phyloP scores from a whole-genome alignment of 1,284 basidiomycete species.

The Austropuccinia psidii region DNA sequence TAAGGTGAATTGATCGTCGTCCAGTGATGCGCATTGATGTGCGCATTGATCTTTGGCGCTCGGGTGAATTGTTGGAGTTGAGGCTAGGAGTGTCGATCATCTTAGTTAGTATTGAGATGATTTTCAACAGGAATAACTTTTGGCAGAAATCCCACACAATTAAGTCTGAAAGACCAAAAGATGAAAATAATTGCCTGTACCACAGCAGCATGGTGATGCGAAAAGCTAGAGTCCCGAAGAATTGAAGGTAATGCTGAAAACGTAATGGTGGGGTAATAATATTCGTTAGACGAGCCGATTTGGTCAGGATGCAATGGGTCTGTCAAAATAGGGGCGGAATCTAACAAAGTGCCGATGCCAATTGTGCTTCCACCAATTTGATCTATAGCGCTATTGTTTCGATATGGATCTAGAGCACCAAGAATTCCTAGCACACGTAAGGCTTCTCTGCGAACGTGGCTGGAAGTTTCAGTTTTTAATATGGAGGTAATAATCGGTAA shows the following conservation, averaged over 20 bases:
- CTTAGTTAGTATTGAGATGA: too few species aligned
- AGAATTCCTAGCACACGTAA: constrained; percentile 91
- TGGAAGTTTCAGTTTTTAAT: constrained; percentile 67
- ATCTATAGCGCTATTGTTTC: constrained; percentile 63
- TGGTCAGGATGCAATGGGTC: constrained; percentile 56
- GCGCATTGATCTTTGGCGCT: too few species aligned
- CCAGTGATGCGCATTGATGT: too few species aligned
- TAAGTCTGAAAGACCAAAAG: constrained; percentile 94
- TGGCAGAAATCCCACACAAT: constrained; percentile 90
- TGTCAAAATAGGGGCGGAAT: constrained; percentile 50
- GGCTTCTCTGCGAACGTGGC: constrained; percentile 69
- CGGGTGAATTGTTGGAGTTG: too few species aligned
- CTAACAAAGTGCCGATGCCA: constrained; percentile 18
- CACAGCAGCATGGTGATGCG: constrained; percentile 72
- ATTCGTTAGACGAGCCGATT: constrained; percentile 57
- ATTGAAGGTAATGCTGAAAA: constrained; percentile 82
- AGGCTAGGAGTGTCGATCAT: too few species aligned
- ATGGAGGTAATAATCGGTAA: constrained; percentile 81
- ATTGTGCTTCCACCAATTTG: constrained; percentile 34
- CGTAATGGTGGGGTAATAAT: constrained; percentile 96
- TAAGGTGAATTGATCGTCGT: too few species aligned
- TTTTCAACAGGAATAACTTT: too few species aligned
- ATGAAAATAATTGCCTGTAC: constrained; percentile 99
- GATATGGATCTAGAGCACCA: constrained; percentile 95
- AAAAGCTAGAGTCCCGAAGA: constrained; percentile 77